These are phyloP conservation scores for Striga hermonthica DNA, from an alignment of 305 asterid genomes.

Conservation along the genomic window DNA sequence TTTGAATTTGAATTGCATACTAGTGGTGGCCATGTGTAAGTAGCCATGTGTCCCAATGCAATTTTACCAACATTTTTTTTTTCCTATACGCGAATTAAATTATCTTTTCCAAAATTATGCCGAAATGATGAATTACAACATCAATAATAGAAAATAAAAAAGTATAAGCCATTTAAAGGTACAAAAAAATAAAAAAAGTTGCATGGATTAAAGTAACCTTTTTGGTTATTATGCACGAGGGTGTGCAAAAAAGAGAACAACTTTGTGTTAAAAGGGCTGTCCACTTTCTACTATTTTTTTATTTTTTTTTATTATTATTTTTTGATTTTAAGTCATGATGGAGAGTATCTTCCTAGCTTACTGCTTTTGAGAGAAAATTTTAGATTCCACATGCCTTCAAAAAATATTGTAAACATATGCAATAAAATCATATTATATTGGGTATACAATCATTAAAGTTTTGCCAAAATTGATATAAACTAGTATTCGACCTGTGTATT, in stretches of 20 bases:
- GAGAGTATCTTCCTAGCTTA: slow-evolving; percentile 47
- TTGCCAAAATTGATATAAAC: background rate
- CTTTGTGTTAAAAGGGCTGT: slow-evolving; percentile 96
- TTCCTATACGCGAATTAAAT: background rate
- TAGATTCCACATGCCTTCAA: slow-evolving; percentile 58
- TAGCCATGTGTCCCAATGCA: too few relatives aligned
- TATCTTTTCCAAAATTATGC: background rate
- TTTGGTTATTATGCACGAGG: slow-evolving; percentile 57
- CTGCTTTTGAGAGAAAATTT: slow-evolving; percentile 62
- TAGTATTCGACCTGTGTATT: too few relatives aligned
- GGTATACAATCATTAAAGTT: slow-evolving; percentile 9
- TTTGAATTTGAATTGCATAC: too few relatives aligned
- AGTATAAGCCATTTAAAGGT: slow-evolving; percentile 42
- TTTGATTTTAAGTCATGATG: slow-evolving; percentile 42
- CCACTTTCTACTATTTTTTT: slow-evolving; percentile 65
- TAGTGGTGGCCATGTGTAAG: too few relatives aligned
- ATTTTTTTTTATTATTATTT: slow-evolving; percentile 23
- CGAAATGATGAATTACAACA: too few relatives aligned
- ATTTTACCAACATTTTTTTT: background rate
- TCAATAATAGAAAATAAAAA: slow-evolving; percentile 25
- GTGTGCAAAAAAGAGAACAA: slow-evolving; percentile 47
- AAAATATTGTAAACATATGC: too few relatives aligned
- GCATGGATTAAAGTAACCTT: slow-evolving; percentile 54
- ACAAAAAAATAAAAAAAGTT: slow-evolving; percentile 50
- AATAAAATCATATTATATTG: background rate